phyloP scores from a whole-genome alignment of 225 moss, liverwort and hornwort species.

The Asterella californica region DNA sequence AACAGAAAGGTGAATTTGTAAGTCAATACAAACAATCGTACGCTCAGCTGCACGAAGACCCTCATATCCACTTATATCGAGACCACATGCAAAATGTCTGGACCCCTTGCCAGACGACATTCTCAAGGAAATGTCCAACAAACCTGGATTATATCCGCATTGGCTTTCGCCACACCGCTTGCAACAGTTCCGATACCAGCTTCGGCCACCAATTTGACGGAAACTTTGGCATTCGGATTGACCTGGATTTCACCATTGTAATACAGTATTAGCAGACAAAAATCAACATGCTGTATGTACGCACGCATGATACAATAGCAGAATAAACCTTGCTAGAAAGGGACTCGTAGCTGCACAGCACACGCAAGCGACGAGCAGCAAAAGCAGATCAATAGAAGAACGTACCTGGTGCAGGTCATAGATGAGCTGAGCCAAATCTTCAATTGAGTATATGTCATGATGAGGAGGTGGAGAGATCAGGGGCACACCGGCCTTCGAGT shows the following conservation, averaged over 20 bases:
- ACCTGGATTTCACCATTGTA: slow-evolving; percentile 44
- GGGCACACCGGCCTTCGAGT: slow-evolving; percentile 88
- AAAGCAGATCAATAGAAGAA: background rate
- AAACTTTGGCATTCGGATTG: slow-evolving; percentile 86
- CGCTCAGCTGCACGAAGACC: too few relatives aligned
- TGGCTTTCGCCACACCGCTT: slow-evolving; percentile 89
- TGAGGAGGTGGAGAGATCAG: slow-evolving; percentile 97
- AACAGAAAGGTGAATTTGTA: background rate
- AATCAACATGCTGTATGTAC: background rate
- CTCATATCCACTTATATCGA: too few relatives aligned
- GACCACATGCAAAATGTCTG: background rate
- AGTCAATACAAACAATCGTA: background rate
- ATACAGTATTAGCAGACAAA: too few relatives aligned
- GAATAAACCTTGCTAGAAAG: background rate
- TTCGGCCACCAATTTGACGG: slow-evolving; percentile 97
- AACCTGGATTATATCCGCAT: slow-evolving; percentile 95
- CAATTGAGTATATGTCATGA: slow-evolving; percentile 98
- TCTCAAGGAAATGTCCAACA: too few relatives aligned
- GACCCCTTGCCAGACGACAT: background rate
- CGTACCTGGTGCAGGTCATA: slow-evolving; percentile 90
- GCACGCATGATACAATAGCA: background rate
- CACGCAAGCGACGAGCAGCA: background rate
- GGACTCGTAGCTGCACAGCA: background rate
- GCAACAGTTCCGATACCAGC: slow-evolving; percentile 95
- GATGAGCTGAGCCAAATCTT: slow-evolving; percentile 95